phyloP scores from a whole-genome alignment of 805 yeast genomes.

The Candida jianshihensis region DNA sequence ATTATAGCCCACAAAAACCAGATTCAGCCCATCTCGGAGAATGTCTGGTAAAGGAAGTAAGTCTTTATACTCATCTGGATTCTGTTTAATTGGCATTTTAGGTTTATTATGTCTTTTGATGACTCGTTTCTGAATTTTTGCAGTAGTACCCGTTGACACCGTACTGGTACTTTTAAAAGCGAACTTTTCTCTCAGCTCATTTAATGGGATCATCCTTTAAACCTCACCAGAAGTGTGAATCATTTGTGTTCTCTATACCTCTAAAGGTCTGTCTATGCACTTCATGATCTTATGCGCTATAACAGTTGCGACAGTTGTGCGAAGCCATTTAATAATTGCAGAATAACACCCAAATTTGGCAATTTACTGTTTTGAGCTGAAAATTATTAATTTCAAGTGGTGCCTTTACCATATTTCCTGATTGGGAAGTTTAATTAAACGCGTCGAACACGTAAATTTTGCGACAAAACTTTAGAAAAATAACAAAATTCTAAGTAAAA shows the following conservation, averaged over 20 bases:
- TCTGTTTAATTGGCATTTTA: background rate
- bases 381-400: no score
- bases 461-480: background rate
- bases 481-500: background rate
- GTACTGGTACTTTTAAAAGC: background rate
- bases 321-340: no score
- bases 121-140: background rate
- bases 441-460: conserved; percentile 5
- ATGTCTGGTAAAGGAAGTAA: conserved; percentile 21
- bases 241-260: background rate
- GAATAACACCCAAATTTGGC: background rate
- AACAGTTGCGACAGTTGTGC: no score
- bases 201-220: background rate
- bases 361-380: background rate
- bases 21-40: conserved; percentile 18
- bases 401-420: conserved; percentile 4
- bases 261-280: no score
- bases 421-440: conserved; percentile 12
- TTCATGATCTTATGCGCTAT: no score
- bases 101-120: background rate
- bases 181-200: conserved; percentile 1
- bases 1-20: conserved; percentile 65
- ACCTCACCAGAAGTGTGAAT: background rate
- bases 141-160: no score
- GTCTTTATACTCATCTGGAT: conserved; percentile 2